Base-by-base conservation (phyloP, 192 early-diverging fungal species). In the Pilaira anomala region DNA sequence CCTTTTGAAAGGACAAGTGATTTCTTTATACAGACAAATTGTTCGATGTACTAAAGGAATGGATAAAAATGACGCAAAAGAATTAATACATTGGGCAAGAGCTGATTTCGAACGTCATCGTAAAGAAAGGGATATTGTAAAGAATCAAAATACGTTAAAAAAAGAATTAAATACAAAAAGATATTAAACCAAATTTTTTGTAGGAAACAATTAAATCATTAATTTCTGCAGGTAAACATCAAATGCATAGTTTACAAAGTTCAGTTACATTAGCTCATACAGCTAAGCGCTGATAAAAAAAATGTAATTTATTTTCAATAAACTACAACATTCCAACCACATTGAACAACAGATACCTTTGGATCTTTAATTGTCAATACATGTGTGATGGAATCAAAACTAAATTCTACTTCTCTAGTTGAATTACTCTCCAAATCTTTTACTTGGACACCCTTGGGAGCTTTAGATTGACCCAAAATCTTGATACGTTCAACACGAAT, bases 71-170 rank as follows among this genome's bases (percentile, higher is more conserved):
- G 76, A 78, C 33, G 73, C 74, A 1, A 49, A 73, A 29, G 68
- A 76, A 59, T 28, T 78, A 7, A 51, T 67, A 28, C 48, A 62
- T 13, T 82, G 80, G 80, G 76, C 73, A 9, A 65, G 77, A 21
- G 51, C 75, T 13, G 80, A 82, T 52, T 79, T 82, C 54, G 80
- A 82, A 33, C 74, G 75, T 21, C 77, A 74, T 57, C 52, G 75
- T 18, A 14, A 30, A 25, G 80, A 79, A 40, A 68, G 40, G 44
- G 67, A 77, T 36, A 40, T 74, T 45, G 79, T 78, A 78, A 28
- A 3, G 2, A 36, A 44, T 21, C 3, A 58, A 53, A 16, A 22
- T n/a, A n/a, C n/a, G n/a, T n/a, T n/a, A n/a, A n/a, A n/a, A n/a
- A n/a, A n/a, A n/a, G n/a, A n/a, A n/a, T n/a, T n/a, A n/a, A n/a